phyloP scores from a whole-genome alignment of 2,329 filamentous ascomycete genomes.

The Ceratocystiopsis minuta region DNA sequence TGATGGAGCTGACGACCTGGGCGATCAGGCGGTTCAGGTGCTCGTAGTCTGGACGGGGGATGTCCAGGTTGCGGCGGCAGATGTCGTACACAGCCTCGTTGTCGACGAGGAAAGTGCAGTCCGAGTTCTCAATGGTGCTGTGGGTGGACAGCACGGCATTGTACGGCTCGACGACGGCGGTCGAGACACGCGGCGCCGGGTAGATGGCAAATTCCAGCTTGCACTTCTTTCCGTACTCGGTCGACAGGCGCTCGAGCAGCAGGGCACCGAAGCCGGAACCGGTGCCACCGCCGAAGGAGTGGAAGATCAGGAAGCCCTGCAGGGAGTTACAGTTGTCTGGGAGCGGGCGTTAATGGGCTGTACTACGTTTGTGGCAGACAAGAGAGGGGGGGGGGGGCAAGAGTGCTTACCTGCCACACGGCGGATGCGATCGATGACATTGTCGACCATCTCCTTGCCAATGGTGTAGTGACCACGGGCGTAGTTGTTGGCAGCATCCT shows the following conservation, averaged over 20 bases:
- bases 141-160: constrained; percentile 99
- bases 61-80: constrained; percentile 90
- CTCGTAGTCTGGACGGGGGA: constrained; percentile 95
- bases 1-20: constrained; percentile 97
- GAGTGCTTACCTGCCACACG: constrained; percentile 42
- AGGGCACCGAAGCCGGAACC: constrained; percentile 57
- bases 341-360: not conserved
- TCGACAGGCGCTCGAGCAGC: constrained; percentile 53
- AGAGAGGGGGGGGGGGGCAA: not conserved
- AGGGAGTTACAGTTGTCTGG: constrained; percentile 55
- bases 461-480: constrained; percentile 61
- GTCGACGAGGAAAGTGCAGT: constrained; percentile 99
- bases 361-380: constrained; percentile 7
- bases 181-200: constrained; percentile 51
- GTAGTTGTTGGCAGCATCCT: constrained; percentile 64
- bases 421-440: constrained; percentile 50
- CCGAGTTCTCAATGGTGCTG: constrained; percentile 97
- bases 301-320: constrained; percentile 58
- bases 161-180: constrained; percentile 64
- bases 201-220: constrained; percentile 62
- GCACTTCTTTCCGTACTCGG: constrained; percentile 59
- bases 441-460: constrained; percentile 59
- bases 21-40: constrained; percentile 98
- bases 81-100: constrained; percentile 99
- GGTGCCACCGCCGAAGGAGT: constrained; percentile 57